Percentiles rank a stretch among this genome's conserved stretches.
Conservation (phyloP, 495 filamentous ascomycete species). For the Xylaria acuta region DNA sequence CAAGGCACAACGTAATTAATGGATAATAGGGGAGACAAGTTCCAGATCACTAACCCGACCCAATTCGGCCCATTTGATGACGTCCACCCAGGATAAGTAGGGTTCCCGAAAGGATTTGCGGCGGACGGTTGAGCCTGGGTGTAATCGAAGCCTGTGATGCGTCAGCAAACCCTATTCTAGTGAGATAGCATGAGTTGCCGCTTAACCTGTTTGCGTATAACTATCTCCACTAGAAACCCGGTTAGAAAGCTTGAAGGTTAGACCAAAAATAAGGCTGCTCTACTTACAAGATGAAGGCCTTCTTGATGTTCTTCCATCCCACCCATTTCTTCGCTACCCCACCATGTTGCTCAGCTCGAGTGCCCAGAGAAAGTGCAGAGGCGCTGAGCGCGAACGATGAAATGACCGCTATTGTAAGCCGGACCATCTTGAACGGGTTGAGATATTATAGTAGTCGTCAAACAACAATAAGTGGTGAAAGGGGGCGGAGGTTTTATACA, state of each 20-base stretch:
- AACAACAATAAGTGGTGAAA: background rate
- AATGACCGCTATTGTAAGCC: background rate
- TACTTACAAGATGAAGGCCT: slow-evolving; percentile 59
- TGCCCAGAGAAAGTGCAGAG: slow-evolving; percentile 26
- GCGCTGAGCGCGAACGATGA: slow-evolving; percentile 28
- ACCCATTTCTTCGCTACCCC: slow-evolving; percentile 46
- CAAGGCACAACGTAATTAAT: background rate
- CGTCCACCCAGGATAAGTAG: slow-evolving; percentile 65
- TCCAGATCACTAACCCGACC: slow-evolving; percentile 50
- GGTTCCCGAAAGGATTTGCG: slow-evolving; percentile 79
- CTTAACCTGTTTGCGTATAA: slow-evolving; percentile 51
- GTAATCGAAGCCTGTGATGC: slow-evolving; percentile 67
- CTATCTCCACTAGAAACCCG: slow-evolving; percentile 54
- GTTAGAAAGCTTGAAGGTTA: slow-evolving; percentile 23
- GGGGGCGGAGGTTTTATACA: background rate
- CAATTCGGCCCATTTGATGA: slow-evolving; percentile 69
- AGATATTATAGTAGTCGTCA: background rate
- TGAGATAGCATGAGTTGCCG: slow-evolving; percentile 39
- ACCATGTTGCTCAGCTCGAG: slow-evolving; percentile 16
- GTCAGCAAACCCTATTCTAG: slow-evolving; percentile 57
- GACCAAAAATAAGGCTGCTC: background rate
- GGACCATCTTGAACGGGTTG: background rate
- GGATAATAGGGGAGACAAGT: background rate
- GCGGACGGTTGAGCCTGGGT: slow-evolving; percentile 64
- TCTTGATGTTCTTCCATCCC: slow-evolving; percentile 55